A percentile compares a stretch with the other conserved stretches of the same genome.
Evolutionary conservation across 192 early-diverging fungal species (phyloP).

Genomic region (Chytriomyces sp.): DNA sequence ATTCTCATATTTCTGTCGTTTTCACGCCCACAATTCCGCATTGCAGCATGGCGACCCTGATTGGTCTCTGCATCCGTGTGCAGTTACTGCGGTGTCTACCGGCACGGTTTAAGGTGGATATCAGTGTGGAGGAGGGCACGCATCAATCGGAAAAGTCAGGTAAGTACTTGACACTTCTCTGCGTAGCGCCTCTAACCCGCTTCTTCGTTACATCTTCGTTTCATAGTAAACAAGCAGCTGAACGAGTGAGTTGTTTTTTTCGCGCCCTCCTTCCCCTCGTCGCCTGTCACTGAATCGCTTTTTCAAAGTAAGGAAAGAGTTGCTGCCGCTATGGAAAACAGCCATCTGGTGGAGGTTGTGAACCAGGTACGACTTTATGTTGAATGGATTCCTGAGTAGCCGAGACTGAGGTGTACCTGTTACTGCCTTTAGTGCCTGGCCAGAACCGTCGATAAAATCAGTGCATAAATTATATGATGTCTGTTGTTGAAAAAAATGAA

Average conservation of each 20-base stretch:
- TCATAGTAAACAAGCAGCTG: conserved; percentile 90
- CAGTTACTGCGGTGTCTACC: conserved; percentile 84
- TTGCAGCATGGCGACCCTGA: conserved; percentile 98
- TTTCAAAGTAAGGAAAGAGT: conserved; percentile 85
- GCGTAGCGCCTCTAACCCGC: too few relatives aligned
- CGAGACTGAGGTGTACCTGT: conserved; percentile 14
- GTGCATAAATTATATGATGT: neutral
- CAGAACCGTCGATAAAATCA: conserved; percentile 29
- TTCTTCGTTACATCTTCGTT: too few relatives aligned
- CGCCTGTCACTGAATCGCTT: too few relatives aligned
- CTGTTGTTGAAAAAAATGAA: too few relatives aligned
- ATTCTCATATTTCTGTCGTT: conserved; percentile 71
- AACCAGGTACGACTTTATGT: conserved; percentile 70
- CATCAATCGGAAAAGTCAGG: conserved; percentile 89
- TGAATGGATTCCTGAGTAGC: too few relatives aligned
- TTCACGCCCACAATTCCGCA: conserved; percentile 99
- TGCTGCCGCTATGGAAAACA: conserved; percentile 95
- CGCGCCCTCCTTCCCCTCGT: too few relatives aligned
- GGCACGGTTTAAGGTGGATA: conserved; percentile 92
- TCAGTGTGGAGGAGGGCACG: conserved; percentile 85
- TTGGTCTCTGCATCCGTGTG: conserved; percentile 96
- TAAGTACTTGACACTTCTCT: too few relatives aligned
- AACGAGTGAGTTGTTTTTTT: conserved; percentile 68
- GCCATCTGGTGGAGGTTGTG: conserved; percentile 89
- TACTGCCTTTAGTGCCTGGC: conserved; percentile 30